Conservation (phyloP, 306 rosid species). For the Calophaca sinica region DNA sequence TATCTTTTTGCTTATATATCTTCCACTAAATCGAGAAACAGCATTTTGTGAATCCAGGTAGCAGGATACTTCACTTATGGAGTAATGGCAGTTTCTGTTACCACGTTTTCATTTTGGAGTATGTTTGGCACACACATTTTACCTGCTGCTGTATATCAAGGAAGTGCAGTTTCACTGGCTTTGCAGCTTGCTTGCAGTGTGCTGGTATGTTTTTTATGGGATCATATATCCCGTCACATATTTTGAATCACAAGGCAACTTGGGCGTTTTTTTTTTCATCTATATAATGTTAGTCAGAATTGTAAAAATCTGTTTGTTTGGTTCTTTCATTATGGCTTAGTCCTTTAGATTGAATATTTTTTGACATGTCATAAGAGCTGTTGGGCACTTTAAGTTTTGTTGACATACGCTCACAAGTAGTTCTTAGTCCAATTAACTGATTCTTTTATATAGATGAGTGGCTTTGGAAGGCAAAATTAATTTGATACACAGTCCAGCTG, state of each 20-base stretch:
- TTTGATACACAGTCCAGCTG: background rate
- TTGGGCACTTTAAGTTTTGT: background rate
- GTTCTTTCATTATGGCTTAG: conserved; percentile 32
- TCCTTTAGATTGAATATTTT: conserved; percentile 29
- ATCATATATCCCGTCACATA: conserved; percentile 1
- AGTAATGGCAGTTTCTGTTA: conserved; percentile 87
- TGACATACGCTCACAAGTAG: conserved; percentile 16
- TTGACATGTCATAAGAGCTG: background rate
- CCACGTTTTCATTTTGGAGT: conserved; percentile 91
- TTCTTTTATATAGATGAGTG: conserved; percentile 13
- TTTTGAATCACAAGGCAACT: conserved; percentile 34
- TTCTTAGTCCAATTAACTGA: conserved; percentile 27
- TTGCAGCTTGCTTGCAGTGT: conserved; percentile 98
- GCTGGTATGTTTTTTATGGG: conserved; percentile 67
- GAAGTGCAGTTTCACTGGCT: conserved; percentile 86
- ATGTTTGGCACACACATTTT: conserved; percentile 70
- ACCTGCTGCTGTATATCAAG: conserved; percentile 72
- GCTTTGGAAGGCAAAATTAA: conserved; percentile 20
- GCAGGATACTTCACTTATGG: conserved; percentile 98
- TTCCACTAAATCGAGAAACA: conserved; percentile 21
- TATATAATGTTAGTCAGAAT: conserved; percentile 17
- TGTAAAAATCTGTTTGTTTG: conserved; percentile 15
- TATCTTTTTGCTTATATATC: conserved; percentile 25
- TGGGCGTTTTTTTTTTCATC: conserved; percentile 5
- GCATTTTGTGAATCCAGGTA: conserved; percentile 63